These are phyloP conservation scores for Plasmodium inui DNA, from an alignment of 169 alveolate genomes.

Conservation along the genomic window DNA sequence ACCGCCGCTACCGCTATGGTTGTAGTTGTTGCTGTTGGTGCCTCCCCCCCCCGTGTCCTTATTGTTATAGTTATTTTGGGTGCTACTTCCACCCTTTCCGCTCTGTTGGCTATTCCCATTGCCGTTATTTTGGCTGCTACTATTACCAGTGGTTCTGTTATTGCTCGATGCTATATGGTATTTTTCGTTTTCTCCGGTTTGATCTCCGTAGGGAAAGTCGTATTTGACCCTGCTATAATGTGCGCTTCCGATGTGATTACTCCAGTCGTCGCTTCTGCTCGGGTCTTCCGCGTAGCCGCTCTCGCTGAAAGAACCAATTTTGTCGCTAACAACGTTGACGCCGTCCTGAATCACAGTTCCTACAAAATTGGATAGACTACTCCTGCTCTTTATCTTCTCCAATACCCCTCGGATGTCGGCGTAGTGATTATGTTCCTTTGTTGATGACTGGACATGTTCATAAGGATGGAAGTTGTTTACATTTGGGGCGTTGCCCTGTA, in stretches of 20 bases:
- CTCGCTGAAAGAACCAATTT: not conserved
- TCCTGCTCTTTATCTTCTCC: slow-evolving; percentile 1
- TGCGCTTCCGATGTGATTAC: not conserved
- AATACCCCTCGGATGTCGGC: not conserved
- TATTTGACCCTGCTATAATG: not conserved
- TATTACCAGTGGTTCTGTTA: not conserved
- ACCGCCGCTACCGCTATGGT: not conserved
- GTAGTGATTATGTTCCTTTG: not conserved
- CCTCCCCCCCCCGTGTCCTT: not conserved
- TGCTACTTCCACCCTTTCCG: not conserved
- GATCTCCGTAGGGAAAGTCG: not conserved
- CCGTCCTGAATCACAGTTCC: not conserved
- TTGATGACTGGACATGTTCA: not conserved
- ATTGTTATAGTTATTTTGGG: not conserved
- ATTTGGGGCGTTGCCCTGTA: not conserved
- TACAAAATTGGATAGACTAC: not conserved
- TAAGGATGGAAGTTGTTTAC: not conserved
- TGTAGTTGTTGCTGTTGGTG: not conserved
- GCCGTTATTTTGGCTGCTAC: slow-evolving; percentile 1
- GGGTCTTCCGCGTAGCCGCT: not conserved
- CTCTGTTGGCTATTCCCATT: not conserved
- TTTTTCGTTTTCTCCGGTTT: not conserved
- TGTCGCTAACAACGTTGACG: not conserved
- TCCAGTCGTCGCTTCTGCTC: not conserved
- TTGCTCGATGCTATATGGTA: not conserved